Evolutionary conservation across 2,329 filamentous ascomycete species (phyloP), one percentile per base, ranked within the genome.

Genomic region (Colletotrichum sp.): DNA sequence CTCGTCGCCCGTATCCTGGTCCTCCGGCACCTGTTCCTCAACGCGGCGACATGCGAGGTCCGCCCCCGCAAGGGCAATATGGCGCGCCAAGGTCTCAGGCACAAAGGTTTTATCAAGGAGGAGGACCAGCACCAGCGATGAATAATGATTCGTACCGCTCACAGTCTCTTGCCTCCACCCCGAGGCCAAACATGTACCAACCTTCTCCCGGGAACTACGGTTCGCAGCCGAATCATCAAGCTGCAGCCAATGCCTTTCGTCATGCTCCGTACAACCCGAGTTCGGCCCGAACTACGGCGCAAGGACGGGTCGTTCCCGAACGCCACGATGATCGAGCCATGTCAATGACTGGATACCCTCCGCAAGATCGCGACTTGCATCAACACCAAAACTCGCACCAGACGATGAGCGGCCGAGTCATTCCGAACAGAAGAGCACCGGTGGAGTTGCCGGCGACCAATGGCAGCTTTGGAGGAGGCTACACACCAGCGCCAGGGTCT

Each of bases 271-370:
- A 95, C 82, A 91, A 93, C 79, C 87, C 86, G 78, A 88, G 90
- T 71, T 90, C 92, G 79, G 93, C 95, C 3, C 91, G 94, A 77
- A 98, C 95, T 65, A 99, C 97, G 4, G 95, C 96, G 11, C 96
- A 98, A 83, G 97, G 97, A 36, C 92, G 97, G 76, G 89, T 97
- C 44, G 96, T 99, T 11, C 97, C 97, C 2, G 96, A 98, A 82
- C 93, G 96, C 70, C 94, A 96, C 77, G 95, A 98, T 80, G 96
- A 98, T 84, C 92, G 97, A 74, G 93, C 97, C 78, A 98, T 98
- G 97, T 98, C 96, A 61, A 94, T 99, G 93, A 97, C 94, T 7
- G 95, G 94, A 12, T 94, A 84, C 25, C 89, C 87, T 76, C 90
- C 93, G 5, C 90, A 94, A 70, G 95, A 98, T 79, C 90, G 91